phyloP scores from a whole-genome alignment of 1,284 basidiomycete genomes.

The Ganoderma multipileum region DNA sequence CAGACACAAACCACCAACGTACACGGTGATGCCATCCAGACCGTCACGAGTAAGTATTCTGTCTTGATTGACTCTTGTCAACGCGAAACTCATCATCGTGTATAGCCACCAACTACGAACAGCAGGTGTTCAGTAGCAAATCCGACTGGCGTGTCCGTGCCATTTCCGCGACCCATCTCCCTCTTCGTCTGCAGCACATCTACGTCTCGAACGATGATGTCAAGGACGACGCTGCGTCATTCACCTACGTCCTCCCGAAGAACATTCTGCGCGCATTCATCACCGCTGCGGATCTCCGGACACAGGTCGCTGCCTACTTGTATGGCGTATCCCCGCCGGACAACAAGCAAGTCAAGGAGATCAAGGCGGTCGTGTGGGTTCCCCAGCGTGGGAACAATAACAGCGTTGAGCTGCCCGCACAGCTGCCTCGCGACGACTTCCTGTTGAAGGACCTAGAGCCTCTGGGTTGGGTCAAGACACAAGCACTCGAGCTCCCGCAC shows the following conservation, averaged over 20 bases:
- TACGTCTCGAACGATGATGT: constrained; percentile 99
- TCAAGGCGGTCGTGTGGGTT: constrained; percentile 95
- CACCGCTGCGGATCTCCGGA: constrained; percentile 91
- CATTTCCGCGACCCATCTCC: constrained; percentile 94
- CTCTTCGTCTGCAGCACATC: constrained; percentile 96
- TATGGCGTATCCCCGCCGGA: constrained; percentile 95
- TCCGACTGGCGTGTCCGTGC: constrained; percentile 99
- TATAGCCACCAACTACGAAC: constrained; percentile 94
- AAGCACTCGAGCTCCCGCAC: constrained; percentile 91
- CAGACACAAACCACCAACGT: constrained; percentile 99
- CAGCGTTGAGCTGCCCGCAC: constrained; percentile 86
- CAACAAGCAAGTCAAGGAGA: constrained; percentile 98
- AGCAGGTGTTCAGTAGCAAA: constrained; percentile 97
- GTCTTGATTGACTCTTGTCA: constrained; percentile 3
- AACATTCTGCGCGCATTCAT: constrained; percentile 97
- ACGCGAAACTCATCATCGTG: constrained; percentile 22
- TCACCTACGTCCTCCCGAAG: constrained; percentile 97
- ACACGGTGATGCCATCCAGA: constrained; percentile 96
- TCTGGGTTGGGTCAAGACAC: constrained; percentile 98
- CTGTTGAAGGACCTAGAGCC: constrained; percentile 94
- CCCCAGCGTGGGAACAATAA: constrained; percentile 98
- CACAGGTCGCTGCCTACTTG: constrained; percentile 94
- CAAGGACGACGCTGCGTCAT: constrained; percentile 94
- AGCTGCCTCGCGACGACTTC: constrained; percentile 93
- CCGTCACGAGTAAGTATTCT: constrained; percentile 82